A percentile compares a stretch with the other conserved stretches of the same genome.
phyloP scores from a whole-genome alignment of 139 green algal genomes.

The Desmodesmus armatus region DNA sequence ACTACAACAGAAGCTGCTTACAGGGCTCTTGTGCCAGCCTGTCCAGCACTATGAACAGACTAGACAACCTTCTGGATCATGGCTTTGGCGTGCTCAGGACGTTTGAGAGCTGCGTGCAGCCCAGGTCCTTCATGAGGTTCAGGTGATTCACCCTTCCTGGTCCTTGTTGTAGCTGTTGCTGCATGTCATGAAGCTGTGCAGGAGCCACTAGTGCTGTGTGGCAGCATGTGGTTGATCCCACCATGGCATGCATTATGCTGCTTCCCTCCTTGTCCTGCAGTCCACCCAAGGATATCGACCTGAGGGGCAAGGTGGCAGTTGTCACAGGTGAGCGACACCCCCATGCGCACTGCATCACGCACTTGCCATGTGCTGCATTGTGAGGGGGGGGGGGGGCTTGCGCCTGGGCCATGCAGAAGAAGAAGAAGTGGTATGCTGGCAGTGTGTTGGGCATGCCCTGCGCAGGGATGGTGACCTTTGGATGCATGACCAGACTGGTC shows the following conservation, averaged over 20 bases:
- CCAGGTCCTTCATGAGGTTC: slow-evolving; percentile 13
- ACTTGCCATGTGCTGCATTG: neutral
- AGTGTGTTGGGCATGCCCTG: too few species aligned
- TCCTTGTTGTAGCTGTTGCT: neutral
- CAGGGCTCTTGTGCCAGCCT: too few species aligned
- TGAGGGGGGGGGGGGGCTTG: too few species aligned
- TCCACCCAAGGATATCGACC: slow-evolving; percentile 17
- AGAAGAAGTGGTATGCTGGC: too few species aligned
- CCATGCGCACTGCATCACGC: too few species aligned
- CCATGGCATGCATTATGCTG: too few species aligned
- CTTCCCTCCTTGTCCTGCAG: too few species aligned
- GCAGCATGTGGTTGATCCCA: neutral
- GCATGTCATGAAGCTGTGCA: neutral
- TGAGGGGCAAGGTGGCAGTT: slow-evolving; percentile 31
- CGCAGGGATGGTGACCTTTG: too few species aligned
- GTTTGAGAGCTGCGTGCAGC: slow-evolving; percentile 38
- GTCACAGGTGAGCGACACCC: slow-evolving; percentile 47
- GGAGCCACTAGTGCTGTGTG: neutral
- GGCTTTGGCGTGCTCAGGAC: slow-evolving; percentile 8
- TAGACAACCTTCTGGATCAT: slow-evolving; percentile 33
- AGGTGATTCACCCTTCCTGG: neutral
- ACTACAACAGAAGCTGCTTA: too few species aligned
- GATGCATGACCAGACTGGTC: too few species aligned
- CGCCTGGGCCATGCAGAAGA: too few species aligned
- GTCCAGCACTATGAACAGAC: slow-evolving; percentile 14